Evolutionary conservation across 306 rosid species (phyloP).

Genomic region (Medicago lupulina): DNA sequence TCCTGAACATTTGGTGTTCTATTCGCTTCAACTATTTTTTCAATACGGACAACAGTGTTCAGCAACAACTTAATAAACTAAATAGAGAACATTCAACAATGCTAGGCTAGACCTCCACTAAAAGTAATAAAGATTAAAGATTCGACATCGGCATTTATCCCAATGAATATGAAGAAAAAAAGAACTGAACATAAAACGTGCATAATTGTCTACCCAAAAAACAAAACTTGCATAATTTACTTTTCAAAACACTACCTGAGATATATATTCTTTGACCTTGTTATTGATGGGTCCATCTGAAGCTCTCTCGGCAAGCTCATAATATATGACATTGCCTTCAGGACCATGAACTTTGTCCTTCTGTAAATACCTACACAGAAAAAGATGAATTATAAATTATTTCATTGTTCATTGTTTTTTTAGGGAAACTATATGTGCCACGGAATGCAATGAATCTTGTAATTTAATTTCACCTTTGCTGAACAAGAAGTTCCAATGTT

Average conservation of each 20-base stretch:
- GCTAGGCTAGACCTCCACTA: not conserved
- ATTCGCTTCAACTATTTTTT: slow-evolving; percentile 5
- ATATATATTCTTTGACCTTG: slow-evolving; percentile 70
- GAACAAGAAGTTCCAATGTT: slow-evolving; percentile 80
- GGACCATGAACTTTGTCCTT: slow-evolving; percentile 82
- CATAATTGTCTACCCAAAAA: slow-evolving; percentile 6
- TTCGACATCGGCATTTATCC: not conserved
- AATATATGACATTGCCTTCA: slow-evolving; percentile 69
- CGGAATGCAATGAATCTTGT: slow-evolving; percentile 18
- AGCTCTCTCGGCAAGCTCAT: slow-evolving; percentile 97
- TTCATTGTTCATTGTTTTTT: not conserved
- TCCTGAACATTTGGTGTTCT: not conserved
- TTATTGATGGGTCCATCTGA: slow-evolving; percentile 61
- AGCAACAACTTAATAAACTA: slow-evolving; percentile 16
- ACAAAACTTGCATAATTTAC: slow-evolving; percentile 21
- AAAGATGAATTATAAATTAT: slow-evolving; percentile 32
- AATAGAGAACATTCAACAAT: slow-evolving; percentile 33
- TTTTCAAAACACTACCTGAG: slow-evolving; percentile 63
- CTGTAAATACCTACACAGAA: slow-evolving; percentile 69
- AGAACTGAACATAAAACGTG: not conserved
- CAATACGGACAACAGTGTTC: not conserved
- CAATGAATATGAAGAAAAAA: not conserved
- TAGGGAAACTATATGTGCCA: slow-evolving; percentile 16
- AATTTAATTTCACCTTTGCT: slow-evolving; percentile 67
- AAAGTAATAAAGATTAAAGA: slow-evolving; percentile 18